Evolutionary conservation across 2,329 filamentous ascomycete genomes (phyloP), one percentile per base, ranked within the genome.

Genomic region (Tolypocladium tundrense): DNA sequence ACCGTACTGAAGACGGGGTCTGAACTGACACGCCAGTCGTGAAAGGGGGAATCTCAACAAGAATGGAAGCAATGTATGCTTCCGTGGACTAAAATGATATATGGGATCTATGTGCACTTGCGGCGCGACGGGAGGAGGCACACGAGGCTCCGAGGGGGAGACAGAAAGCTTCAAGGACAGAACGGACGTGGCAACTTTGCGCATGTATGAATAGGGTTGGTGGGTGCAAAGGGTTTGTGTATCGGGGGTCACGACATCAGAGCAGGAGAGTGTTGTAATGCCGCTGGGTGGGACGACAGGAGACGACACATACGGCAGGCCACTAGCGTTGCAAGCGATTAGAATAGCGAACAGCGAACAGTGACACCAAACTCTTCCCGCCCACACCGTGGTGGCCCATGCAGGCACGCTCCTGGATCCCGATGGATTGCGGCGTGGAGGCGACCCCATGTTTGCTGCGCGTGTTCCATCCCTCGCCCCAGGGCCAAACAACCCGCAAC

Each of bases 1-100:
- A 55, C 79, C 79, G 21, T 82, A 82, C 63, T 82, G 69, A 65
- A 57, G 31, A 11, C n/a, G 45, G 40, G 13, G 48, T 37, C 11
- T 35, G 35, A 42, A 35, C 41, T 35, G 16, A 14, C 10, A n/a
- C 27, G 39, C 13, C 19, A 55, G 10, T 2, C 7, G 48, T 4
- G 41, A 41, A 45, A 14, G 43, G 24, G 13, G 42, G 16, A 24
- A 52, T 13, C 53, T 33, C 40, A 53, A 37, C 35, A 43, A 42
- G 27, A 14, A 37, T 27, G 21, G 55, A 39, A 24, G 35, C 11
- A 9, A 41, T 35, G 14, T 13, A 14, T n/a, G 48, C 27, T 33
- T 33, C 19, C 10, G 9, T n/a, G 48, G 48, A 19, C 24, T 5
- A 27, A 2, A 19, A 19, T 24, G 45, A 48, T 16, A 16, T 50